Evolutionary conservation across 805 yeast genomes (phyloP), one percentile per base, ranked within the genome.

Genomic region (Pichia thaimueangensis): DNA sequence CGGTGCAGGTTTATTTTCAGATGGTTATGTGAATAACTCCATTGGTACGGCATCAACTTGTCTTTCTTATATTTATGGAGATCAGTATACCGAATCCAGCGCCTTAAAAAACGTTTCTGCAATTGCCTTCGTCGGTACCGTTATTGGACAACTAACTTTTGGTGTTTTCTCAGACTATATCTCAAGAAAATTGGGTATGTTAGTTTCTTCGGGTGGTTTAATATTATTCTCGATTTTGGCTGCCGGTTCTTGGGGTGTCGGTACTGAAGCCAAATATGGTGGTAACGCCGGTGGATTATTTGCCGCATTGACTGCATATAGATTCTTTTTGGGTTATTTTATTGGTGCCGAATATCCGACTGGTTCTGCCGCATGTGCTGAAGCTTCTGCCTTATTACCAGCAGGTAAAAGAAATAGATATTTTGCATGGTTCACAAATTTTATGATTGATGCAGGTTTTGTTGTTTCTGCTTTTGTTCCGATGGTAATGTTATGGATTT

Each of bases 261-360:
- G 73, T 31, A 61, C 65, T 2, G 33, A 57, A 41, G 55, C 60
- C 30, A 37, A 50, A 16, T 46, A 39, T 20, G 62, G 61, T 33
- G 81, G 81, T 35, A 66, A 78, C 28, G 74, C 86, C 4, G 69
- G 74, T 38, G 96, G 96, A 30, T 73, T 89, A 69, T 76, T 91
- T 48, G 81, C 87, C 13, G 91, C 93, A 17, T 65, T 89, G 42
- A 86, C 95, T 8, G 82, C 81, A 9, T 86, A 82, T 32, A 75
- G 97, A 62, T 86, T 86, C 62, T 81, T 89, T 64, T 67, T 89
- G 39, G 97, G 97, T 65, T 69, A 86, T 50, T 94, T 89, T 55
- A 85, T 91, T 53, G 97, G 97, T 54, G 89, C 94, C 38, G 97
- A 89, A 65, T 89, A 89, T 59, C 96, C 96, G 36, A 82, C 94